Evolutionary conservation across 2,329 filamentous ascomycete genomes (phyloP).

Genomic region (Fusarium incarnatum): DNA sequence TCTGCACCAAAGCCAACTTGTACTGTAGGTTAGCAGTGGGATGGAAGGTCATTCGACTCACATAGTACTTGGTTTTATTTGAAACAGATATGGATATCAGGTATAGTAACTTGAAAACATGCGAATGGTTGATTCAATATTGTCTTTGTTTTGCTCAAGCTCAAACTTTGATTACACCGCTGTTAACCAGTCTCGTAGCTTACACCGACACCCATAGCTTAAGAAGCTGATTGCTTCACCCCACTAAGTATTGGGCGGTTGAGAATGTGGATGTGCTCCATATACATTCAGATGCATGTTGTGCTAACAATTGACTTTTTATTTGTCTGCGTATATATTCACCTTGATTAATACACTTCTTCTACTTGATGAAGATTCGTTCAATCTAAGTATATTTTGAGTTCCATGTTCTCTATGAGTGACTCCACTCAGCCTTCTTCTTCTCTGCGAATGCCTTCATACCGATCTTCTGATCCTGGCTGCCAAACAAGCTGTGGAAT

Average conservation of each 20-base stretch:
- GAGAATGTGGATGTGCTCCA: constrained; percentile 4
- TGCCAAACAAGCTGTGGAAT: constrained; percentile 94
- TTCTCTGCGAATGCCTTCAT: constrained; percentile 97
- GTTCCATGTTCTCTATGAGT: constrained; percentile 66
- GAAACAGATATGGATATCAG: neutral
- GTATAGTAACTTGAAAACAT: neutral
- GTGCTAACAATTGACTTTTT: neutral
- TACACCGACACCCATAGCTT: neutral
- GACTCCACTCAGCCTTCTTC: constrained; percentile 89
- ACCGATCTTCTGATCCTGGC: constrained; percentile 95
- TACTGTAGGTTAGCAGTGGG: neutral
- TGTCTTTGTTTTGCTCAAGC: neutral
- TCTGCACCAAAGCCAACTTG: constrained; percentile 6
- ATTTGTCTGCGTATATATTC: neutral
- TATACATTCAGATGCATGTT: neutral
- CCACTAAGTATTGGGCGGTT: constrained; percentile 7
- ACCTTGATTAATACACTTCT: neutral
- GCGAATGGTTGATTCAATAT: neutral
- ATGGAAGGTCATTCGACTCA: neutral
- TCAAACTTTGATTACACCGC: neutral
- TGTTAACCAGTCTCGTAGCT: neutral
- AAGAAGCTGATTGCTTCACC: constrained; percentile 12
- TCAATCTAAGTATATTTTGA: neutral
- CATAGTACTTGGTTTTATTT: neutral
- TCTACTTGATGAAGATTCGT: neutral